Evolutionary conservation across 1,284 basidiomycete species (phyloP), one percentile per base, ranked within the genome.

Genomic region (Apiotrichum mycotoxinovorans): DNA sequence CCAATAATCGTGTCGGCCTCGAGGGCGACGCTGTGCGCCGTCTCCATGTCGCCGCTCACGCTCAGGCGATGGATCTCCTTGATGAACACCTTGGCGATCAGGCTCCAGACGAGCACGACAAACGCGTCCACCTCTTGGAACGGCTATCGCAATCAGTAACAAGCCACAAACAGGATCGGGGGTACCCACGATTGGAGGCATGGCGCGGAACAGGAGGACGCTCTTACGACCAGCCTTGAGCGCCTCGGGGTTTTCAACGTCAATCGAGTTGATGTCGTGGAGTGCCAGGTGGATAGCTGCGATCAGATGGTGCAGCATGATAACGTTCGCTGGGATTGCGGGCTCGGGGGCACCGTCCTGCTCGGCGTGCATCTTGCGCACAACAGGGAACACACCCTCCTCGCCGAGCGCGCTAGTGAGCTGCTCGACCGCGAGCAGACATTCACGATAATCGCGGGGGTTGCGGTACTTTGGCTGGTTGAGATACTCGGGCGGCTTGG

Each of bases 231-330:
- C 72, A 3, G 63, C 70, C 18, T 51, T 48, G 25, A 75, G 56
- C 23, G 71, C 72, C 45, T 71, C 65, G 11, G 44, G 54, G 50
- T 75, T 75, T 45, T 70, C 70, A 2, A 61, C 56, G 25, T 68
- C 68, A 17, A 68, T 52, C 12, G 70, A 68, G 60, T 75, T 72
- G 65, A 74, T 67, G 53, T 75, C 73, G 52, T 72, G 62, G 48
- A 75, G 47, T 10, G 71, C 46, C 68, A 73, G 71, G 41, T 72
- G 58, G 4, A 62, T 60, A 1, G 70, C 70, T 0, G 62, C 57
- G n/a, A 69, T 56, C 41, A 71, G 62, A 56, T 74, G 70, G 60
- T 75, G 73, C 11, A 75, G 60, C 52, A 68, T 57, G 33, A 73
- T 58, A 3, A 63, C 66, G 52, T 69, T 63, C 7, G 60, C 37